Conservation (phyloP, 1,284 basidiomycete genomes). For the Ceratobasidium theobromae region DNA sequence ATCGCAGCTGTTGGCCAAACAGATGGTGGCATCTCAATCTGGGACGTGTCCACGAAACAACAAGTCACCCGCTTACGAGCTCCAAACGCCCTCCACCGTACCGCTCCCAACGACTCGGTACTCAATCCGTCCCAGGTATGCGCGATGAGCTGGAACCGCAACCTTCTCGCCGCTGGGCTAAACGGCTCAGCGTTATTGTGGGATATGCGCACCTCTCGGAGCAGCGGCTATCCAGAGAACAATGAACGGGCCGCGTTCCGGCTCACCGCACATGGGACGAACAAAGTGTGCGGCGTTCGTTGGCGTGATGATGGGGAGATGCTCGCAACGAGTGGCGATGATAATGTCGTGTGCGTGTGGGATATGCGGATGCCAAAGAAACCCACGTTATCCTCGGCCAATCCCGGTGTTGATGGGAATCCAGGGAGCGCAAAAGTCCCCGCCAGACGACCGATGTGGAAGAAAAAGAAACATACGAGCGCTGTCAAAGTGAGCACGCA, state of each 20-base stretch:
- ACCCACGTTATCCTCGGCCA: slow-evolving; percentile 31
- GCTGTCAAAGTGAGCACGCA: slow-evolving; percentile 70
- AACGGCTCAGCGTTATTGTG: slow-evolving; percentile 20
- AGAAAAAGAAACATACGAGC: slow-evolving; percentile 90
- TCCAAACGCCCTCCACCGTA: not conserved
- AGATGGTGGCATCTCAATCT: slow-evolving; percentile 4
- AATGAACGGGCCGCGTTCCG: not conserved
- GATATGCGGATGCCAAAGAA: slow-evolving; percentile 63
- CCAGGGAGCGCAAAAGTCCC: slow-evolving; percentile 49
- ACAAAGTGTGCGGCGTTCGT: slow-evolving; percentile 83
- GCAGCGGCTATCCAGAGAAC: not conserved
- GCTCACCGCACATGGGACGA: slow-evolving; percentile 43
- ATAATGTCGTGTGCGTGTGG: slow-evolving; percentile 97
- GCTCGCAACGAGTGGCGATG: slow-evolving; percentile 90
- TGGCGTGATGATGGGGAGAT: slow-evolving; percentile 86
- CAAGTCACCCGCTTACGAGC: not conserved
- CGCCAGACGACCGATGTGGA: slow-evolving; percentile 73
- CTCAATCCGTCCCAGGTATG: slow-evolving; percentile 62
- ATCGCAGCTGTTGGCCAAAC: slow-evolving; percentile 18
- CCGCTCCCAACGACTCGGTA: not conserved
- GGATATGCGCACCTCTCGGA: slow-evolving; percentile 13
- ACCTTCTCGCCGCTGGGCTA: slow-evolving; percentile 76
- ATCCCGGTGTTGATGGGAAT: too few relatives aligned
- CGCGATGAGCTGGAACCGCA: slow-evolving; percentile 81
- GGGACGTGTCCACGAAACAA: slow-evolving; percentile 16